These are phyloP conservation scores for Tetrahymena elliotti DNA, from an alignment of 73 alveolate species.

Conservation along the genomic window DNA sequence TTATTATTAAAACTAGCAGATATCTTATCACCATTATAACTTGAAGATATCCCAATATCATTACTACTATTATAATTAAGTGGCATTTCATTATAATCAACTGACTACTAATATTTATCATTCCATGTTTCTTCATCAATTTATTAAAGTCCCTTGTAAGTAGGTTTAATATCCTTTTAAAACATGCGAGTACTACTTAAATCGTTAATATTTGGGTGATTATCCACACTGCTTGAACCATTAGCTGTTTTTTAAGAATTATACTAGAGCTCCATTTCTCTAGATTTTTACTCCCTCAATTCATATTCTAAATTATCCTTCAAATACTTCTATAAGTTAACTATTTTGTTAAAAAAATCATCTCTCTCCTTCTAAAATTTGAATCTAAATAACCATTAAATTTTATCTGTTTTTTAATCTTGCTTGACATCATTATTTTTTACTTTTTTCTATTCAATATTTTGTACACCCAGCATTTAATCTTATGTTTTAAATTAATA, in stretches of 20 bases:
- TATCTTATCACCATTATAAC: background rate
- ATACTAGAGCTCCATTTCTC: background rate
- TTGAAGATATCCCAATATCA: background rate
- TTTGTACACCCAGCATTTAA: background rate
- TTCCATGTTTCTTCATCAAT: background rate
- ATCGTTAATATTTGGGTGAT: background rate
- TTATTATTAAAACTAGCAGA: background rate
- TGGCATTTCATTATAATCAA: background rate
- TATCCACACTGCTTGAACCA: background rate
- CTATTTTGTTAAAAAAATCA: background rate
- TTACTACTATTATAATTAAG: background rate
- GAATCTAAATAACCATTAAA: background rate
- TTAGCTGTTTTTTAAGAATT: background rate
- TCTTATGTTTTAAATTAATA: too few relatives aligned
- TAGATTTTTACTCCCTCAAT: background rate
- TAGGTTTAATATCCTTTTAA: background rate
- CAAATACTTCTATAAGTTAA: background rate
- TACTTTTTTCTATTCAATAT: background rate
- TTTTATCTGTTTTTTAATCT: background rate
- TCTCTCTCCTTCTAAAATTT: background rate
- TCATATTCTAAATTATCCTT: background rate
- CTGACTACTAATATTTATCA: background rate
- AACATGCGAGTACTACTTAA: background rate
- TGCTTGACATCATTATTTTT: background rate
- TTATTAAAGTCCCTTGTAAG: background rate